Evolutionary conservation across 2,329 filamentous ascomycete species (phyloP), one percentile per base, ranked within the genome.

Genomic region (Ambrosiella xylebori): DNA sequence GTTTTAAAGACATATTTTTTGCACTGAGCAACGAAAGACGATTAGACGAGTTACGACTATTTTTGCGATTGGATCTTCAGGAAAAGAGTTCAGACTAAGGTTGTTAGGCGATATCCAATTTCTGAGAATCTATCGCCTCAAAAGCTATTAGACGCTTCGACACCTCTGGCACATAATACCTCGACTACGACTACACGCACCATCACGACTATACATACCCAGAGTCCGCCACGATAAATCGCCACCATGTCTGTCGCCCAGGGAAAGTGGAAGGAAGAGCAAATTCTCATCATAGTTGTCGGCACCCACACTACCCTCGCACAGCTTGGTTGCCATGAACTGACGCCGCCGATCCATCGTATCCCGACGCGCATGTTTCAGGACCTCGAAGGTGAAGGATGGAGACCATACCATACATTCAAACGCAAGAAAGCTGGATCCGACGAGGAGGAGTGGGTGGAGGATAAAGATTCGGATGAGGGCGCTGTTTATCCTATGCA

Each of bases 361-460:
- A 80, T 97, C 64, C 82, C 86, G 38, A 96, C 91, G 70, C 85
- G 93, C 73, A 95, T 98, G 89, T 98, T 97, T 57, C 81, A 83
- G 64, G 89, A 94, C 66, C 77, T 79, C 57, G 86, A 88, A 60
- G 82, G 86, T 67, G 89, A 81, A 67, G 86, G 91, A 38, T 82
- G 76, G 73, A 69, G 75, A 66, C 89, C 91, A 1, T 86, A 88
- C 65, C 84, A 86, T 66, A 86, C 93, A 35, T 85, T 82, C 57
- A 83, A 76, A 71, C 76, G 76, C 64, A 79, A 73, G 68, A 82
- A 76, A 73, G 67, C 71, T 37, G 67, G 65, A 9, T 70, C 74
- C 52, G 79, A 85, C 37, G 76, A 79, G 59, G 73, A 74, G 60
- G 79, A 88, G 64, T 94, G 85, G 71, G 85, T 96, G 63, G 93